A percentile compares a stretch with the other conserved stretches of the same genome.
These are phyloP conservation scores for Trichoderma sp. DNA, from an alignment of 2,329 filamentous ascomycete species.

Conservation along the genomic window DNA sequence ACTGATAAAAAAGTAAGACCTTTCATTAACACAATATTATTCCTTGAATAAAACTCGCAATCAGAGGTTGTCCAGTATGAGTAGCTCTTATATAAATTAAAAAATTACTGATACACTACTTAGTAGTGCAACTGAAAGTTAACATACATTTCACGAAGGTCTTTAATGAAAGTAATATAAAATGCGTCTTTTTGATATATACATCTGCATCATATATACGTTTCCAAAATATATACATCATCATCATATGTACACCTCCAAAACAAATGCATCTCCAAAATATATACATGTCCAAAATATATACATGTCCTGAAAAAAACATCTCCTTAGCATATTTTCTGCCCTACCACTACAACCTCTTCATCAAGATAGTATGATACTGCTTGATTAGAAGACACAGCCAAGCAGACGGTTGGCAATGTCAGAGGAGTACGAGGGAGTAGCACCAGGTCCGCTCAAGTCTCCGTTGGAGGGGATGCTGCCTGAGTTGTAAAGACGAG, in stretches of 20 bases:
- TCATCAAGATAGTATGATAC: background rate
- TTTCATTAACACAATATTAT: background rate
- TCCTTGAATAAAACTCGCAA: background rate
- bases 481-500: constrained; percentile 27
- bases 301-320: background rate
- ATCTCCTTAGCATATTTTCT: background rate
- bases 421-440: constrained; percentile 26
- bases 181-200: background rate
- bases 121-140: too few species aligned
- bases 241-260: background rate
- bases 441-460: constrained; percentile 22
- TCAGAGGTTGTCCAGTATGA: fast-evolving
- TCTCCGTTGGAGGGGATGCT: constrained; percentile 25
- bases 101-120: background rate
- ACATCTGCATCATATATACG: background rate
- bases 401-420: constrained; percentile 27
- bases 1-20: background rate
- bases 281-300: background rate
- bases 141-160: fast-evolving
- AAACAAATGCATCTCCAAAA: background rate
- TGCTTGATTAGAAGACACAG: constrained; percentile 12
- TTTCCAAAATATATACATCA: background rate
- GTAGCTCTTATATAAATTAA: too few species aligned
- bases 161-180: background rate
- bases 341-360: background rate